A percentile compares a stretch with the other conserved stretches of the same genome.
phyloP scores from a whole-genome alignment of 768 basidiomycete genomes.

The Xanthoconium stramineum region DNA sequence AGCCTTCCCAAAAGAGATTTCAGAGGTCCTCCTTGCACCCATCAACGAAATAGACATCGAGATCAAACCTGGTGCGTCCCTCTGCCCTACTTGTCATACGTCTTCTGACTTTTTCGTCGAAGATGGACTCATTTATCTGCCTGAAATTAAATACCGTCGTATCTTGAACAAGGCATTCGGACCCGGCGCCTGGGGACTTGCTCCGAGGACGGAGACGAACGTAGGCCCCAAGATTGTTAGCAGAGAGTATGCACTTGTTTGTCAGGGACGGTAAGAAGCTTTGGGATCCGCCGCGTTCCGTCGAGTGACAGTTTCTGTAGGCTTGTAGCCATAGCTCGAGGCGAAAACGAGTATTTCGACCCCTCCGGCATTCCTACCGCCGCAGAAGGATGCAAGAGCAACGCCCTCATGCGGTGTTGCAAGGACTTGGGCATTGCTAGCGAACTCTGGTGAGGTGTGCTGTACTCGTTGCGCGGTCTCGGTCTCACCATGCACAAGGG shows the following conservation, averaged over 20 bases:
- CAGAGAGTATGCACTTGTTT: conserved; percentile 92
- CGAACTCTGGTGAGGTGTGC: conserved; percentile 75
- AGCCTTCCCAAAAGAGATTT: conserved; percentile 74
- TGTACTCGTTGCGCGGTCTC: not conserved
- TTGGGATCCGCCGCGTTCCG: not conserved
- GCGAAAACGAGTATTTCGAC: conserved; percentile 97
- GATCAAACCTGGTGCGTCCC: conserved; percentile 80
- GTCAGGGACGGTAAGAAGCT: conserved; percentile 72
- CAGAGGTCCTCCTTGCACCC: conserved; percentile 70
- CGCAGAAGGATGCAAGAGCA: conserved; percentile 92
- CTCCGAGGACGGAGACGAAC: conserved; percentile 88
- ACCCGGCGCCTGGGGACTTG: conserved; percentile 95
- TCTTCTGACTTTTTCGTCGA: not conserved
- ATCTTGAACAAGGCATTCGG: conserved; percentile 92
- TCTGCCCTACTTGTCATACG: not conserved
- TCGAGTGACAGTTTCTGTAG: conserved; percentile 36
- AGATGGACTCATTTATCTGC: conserved; percentile 94
- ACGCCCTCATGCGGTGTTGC: conserved; percentile 96
- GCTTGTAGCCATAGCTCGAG: conserved; percentile 85
- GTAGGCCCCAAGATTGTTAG: conserved; percentile 86
- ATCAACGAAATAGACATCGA: conserved; percentile 80
- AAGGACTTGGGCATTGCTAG: conserved; percentile 96
- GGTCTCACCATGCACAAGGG: conserved; percentile 47
- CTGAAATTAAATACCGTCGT: conserved; percentile 95
- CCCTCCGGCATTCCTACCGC: conserved; percentile 88